Evolutionary conservation across 768 basidiomycete species (phyloP), one percentile per base, ranked within the genome.

Genomic region (Sporobolomyces pararoseus): DNA sequence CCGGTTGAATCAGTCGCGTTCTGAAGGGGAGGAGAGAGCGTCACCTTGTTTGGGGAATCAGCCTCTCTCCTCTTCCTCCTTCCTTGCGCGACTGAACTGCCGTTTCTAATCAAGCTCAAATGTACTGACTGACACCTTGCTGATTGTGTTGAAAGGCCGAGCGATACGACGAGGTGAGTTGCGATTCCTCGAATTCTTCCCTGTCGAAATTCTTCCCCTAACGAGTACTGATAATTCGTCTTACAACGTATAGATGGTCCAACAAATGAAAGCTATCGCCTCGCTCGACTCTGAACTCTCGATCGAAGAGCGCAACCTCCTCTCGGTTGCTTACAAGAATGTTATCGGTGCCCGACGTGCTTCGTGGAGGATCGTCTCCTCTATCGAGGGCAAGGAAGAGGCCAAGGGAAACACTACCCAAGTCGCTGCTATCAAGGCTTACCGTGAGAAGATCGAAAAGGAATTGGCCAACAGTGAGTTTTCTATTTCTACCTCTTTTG

Each of bases 261-360:
- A 92, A 83, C 95, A 94, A 86, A 98, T 98, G 94, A 97, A 97
- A 87, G 87, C 87, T 72, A 94, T 97, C 75, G 94, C 94, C 21
- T 68, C 66, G 37, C 93, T 92, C 69, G 92, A 95, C 85, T 90
- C 94, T 82, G 94, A 98, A 79, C 89, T 97, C 79, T 95, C 93
- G 70, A 92, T 97, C 52, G 94, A 98, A 83, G 94, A 98, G 83
- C 92, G 94, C 72, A 98, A 97, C 81, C 87, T 98, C 63, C 86
- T 98, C 66, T 96, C 92, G 16, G 94, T 97, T 68, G 94, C 94
- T 23, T 98, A 96, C 86, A 97, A 98, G 89, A 98, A 98, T 82
- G 77, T 96, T 70, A 97, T 97, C 75, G 94, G 94, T 81, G 93
- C 94, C 34, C 92, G 94, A 76, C 91, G 95, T 80, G 93, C 94